Evolutionary conservation across 331 rosid species (phyloP).

Genomic region (Arachis monticola): DNA sequence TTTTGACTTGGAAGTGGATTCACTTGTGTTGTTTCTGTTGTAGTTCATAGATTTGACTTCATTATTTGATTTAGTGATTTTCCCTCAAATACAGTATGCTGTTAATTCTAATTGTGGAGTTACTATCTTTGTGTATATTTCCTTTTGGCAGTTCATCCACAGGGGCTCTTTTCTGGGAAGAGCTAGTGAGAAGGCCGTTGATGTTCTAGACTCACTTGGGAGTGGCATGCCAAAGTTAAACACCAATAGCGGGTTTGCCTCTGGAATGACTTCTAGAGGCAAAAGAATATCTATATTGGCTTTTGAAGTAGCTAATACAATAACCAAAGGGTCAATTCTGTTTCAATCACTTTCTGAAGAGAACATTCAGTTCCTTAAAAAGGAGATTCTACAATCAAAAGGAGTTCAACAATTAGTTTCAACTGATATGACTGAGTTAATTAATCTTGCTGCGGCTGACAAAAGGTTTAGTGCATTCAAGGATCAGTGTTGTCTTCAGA

Average conservation of each 20-base stretch:
- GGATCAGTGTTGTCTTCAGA: conserved; percentile 30
- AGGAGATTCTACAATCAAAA: conserved; percentile 65
- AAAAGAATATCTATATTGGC: conserved; percentile 72
- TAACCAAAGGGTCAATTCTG: conserved; percentile 71
- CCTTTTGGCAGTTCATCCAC: conserved; percentile 44
- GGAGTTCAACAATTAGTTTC: conserved; percentile 78
- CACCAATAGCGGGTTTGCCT: conserved; percentile 52
- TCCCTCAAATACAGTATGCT: conserved; percentile 1
- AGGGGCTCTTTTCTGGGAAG: conserved; percentile 63
- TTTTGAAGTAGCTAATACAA: conserved; percentile 93
- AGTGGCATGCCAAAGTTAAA: conserved; percentile 69
- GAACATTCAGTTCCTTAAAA: conserved; percentile 68
- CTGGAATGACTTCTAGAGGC: conserved; percentile 61
- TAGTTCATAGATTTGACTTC: conserved; percentile 13
- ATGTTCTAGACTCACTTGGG: conserved; percentile 73
- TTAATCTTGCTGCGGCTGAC: conserved; percentile 78
- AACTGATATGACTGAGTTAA: conserved; percentile 66
- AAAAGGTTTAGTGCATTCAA: conserved; percentile 70
- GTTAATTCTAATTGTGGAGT: conserved; percentile 16
- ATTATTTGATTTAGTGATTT: neutral
- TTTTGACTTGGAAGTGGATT: neutral
- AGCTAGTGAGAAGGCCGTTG: conserved; percentile 78
- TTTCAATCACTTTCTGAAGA: conserved; percentile 78
- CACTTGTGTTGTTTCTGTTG: neutral
- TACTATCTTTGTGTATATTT: conserved; percentile 24